phyloP scores from a whole-genome alignment of 75 land plant genomes.

The Pinus tabuliformis region DNA sequence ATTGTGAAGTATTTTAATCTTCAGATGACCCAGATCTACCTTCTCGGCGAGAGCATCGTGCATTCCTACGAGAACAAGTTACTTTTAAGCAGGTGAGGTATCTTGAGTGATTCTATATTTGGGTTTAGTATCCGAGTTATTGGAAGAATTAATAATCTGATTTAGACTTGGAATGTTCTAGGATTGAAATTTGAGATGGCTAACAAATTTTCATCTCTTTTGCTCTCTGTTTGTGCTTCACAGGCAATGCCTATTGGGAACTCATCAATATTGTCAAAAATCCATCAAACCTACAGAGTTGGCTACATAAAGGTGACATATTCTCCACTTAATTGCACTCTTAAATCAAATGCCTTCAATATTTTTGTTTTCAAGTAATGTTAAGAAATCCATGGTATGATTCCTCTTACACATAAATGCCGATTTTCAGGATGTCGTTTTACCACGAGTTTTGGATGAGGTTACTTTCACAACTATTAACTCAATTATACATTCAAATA shows the following conservation, averaged over 20 bases:
- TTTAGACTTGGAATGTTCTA: background rate
- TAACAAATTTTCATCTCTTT: no score
- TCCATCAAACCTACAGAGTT: constrained; percentile 91
- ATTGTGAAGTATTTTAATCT: background rate
- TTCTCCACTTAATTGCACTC: no score
- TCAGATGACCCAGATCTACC: constrained; percentile 84
- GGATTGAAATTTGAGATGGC: background rate
- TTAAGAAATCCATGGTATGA: background rate
- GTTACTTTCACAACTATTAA: constrained; percentile 68
- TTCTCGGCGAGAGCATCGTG: constrained; percentile 62
- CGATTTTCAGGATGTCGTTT: constrained; percentile 73
- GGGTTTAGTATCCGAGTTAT: no score
- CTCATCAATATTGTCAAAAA: constrained; percentile 65
- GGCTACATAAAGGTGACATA: constrained; percentile 77
- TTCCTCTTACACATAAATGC: no score
- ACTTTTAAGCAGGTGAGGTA: constrained; percentile 81
- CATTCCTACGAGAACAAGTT: constrained; percentile 78
- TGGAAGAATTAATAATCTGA: no score
- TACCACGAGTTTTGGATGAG: constrained; percentile 83
- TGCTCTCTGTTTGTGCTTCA: constrained; percentile 2
- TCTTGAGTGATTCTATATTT: background rate
- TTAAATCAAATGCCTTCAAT: no score
- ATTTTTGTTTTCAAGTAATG: background rate
- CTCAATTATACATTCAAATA: constrained; percentile 79
- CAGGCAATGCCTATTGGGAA: constrained; percentile 89